Conservation (phyloP, 2,329 filamentous ascomycete species). For the Sarocladiaceae sp. region DNA sequence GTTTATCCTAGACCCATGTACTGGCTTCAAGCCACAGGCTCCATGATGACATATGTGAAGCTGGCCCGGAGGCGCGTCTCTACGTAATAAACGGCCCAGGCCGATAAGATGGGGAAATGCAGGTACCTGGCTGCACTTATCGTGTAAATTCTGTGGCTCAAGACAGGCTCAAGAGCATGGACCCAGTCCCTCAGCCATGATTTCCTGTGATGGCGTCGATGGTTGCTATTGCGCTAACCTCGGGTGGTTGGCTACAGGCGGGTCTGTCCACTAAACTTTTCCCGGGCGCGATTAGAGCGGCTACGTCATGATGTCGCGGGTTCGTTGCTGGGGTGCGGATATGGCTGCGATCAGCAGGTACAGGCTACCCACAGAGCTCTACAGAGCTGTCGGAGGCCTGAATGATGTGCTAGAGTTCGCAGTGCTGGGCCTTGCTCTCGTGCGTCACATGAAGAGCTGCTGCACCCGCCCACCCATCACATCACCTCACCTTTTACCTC, state of each 20-base stretch:
- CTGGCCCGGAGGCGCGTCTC: background rate
- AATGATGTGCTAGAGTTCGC: background rate
- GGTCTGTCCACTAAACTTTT: background rate
- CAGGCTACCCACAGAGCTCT: background rate
- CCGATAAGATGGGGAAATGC: background rate
- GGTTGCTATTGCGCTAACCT: background rate
- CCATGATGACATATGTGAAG: slow-evolving; percentile 6
- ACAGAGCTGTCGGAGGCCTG: too few species aligned
- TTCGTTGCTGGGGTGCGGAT: background rate
- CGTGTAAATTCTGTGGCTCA: too few species aligned
- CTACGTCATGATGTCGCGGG: slow-evolving; percentile 3
- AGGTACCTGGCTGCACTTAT: background rate
- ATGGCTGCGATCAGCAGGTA: background rate
- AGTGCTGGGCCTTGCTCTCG: background rate
- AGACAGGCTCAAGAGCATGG: too few species aligned
- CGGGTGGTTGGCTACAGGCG: background rate
- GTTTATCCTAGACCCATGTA: background rate
- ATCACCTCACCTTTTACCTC: background rate
- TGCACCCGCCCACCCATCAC: background rate
- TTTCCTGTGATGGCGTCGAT: background rate
- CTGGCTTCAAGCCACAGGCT: background rate
- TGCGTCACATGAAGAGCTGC: slow-evolving; percentile 8
- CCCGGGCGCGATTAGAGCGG: background rate
- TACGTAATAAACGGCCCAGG: background rate
- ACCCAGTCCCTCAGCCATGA: too few species aligned